phyloP scores from a whole-genome alignment of 441 rosid species.

The Arabidopsis hybrid region DNA sequence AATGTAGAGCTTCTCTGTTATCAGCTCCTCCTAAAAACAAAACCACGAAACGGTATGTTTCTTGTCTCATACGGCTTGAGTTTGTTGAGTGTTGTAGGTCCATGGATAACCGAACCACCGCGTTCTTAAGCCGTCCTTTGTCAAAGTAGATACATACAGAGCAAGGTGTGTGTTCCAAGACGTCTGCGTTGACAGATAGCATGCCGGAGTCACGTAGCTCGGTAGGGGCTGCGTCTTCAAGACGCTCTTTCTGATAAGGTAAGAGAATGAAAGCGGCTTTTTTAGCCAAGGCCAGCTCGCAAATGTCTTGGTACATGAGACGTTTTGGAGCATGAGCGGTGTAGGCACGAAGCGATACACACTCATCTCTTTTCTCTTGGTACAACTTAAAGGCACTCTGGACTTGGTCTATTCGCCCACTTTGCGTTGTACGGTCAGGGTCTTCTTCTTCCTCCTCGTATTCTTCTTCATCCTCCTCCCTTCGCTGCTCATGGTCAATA shows the following conservation, averaged over 20 bases:
- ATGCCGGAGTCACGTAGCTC: constrained; percentile 47
- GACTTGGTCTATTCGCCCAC: constrained; percentile 43
- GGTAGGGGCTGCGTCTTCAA: constrained; percentile 36
- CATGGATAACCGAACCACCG: constrained; percentile 16
- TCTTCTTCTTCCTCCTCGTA: constrained; percentile 1
- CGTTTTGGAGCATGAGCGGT: constrained; percentile 55
- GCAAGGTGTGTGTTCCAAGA: constrained; percentile 69
- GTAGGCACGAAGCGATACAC: constrained; percentile 50
- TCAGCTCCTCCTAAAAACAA: constrained; percentile 76
- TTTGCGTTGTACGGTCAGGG: background rate
- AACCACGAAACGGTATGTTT: constrained; percentile 42
- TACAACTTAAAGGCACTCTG: constrained; percentile 54
- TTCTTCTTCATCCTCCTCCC: constrained; percentile 16
- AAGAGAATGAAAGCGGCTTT: constrained; percentile 61
- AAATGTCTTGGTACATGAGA: constrained; percentile 74
- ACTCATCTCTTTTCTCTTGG: constrained; percentile 46
- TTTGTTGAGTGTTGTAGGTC: background rate
- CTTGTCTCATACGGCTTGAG: constrained; percentile 26
- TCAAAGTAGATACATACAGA: constrained; percentile 67
- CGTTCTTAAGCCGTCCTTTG: constrained; percentile 46
- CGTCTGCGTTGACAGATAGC: constrained; percentile 46
- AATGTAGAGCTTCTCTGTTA: constrained; percentile 67
- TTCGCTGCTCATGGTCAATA: constrained; percentile 51
- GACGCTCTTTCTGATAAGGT: constrained; percentile 52
- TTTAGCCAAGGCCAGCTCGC: constrained; percentile 61